A percentile compares a stretch with the other conserved stretches of the same genome.
Conservation (phyloP, 345 rosid genomes). For the Melaleuca quinquenervia region DNA sequence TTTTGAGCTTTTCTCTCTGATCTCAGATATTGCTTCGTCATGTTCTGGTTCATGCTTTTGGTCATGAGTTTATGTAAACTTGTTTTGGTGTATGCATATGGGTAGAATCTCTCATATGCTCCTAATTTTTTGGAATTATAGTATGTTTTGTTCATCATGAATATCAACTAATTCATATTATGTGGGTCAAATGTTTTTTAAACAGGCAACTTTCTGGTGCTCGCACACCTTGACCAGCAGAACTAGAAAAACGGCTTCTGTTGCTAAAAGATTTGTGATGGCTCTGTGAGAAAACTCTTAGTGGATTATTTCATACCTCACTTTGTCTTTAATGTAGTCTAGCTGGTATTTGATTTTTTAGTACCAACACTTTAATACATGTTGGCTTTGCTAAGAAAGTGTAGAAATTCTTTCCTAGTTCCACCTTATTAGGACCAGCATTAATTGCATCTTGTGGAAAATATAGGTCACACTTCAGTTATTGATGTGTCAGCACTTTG, state of each 20-base stretch:
- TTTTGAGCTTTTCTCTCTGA: background rate
- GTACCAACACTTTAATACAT: background rate
- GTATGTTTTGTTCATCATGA: background rate
- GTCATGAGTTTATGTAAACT: background rate
- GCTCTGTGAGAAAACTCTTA: background rate
- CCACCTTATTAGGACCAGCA: rapidly evolving
- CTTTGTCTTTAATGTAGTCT: background rate
- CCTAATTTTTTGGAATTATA: background rate
- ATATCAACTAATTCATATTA: background rate
- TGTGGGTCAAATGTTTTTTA: background rate
- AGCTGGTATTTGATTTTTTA: background rate
- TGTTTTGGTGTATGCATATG: background rate
- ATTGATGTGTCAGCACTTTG: background rate
- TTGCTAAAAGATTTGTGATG: background rate
- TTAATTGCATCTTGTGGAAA: background rate
- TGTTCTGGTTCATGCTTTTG: background rate
- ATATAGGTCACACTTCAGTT: background rate
- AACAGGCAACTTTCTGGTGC: background rate
- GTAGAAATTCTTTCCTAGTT: background rate
- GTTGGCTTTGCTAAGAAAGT: background rate
- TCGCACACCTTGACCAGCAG: background rate
- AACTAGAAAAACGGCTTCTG: background rate
- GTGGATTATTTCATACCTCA: background rate
- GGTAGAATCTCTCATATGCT: background rate
- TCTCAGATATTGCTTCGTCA: background rate